Conservation (phyloP, 2,329 filamentous ascomycete species). For the Endothia cerciana region DNA sequence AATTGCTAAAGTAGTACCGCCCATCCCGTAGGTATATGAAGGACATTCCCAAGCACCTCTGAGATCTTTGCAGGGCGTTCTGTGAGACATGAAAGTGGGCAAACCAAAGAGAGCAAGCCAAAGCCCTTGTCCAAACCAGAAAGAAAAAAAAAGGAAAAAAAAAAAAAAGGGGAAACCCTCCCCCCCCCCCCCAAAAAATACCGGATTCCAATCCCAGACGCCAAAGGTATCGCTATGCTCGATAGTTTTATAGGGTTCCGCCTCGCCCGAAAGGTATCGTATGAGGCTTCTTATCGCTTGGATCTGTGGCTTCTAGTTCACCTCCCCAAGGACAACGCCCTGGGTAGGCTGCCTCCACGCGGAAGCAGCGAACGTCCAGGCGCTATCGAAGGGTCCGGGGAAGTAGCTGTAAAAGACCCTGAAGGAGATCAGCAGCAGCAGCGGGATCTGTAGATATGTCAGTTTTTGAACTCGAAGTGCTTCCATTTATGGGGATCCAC, state of each 20-base stretch:
- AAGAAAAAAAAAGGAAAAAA: slow-evolving; percentile 10
- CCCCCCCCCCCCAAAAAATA: no score
- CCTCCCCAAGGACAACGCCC: slow-evolving; percentile 24
- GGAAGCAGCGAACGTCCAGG: slow-evolving; percentile 14
- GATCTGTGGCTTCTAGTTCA: neutral
- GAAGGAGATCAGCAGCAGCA: slow-evolving; percentile 25
- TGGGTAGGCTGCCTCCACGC: slow-evolving; percentile 7
- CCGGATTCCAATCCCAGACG: neutral
- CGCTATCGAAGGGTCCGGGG: slow-evolving; percentile 17
- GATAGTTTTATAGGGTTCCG: neutral
- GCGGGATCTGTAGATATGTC: slow-evolving; percentile 19
- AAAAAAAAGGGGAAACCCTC: no score
- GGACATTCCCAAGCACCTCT: no score
- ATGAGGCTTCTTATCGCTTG: no score
- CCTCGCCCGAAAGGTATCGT: neutral
- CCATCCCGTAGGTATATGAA: no score
- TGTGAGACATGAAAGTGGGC: no score
- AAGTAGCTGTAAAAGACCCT: slow-evolving; percentile 27
- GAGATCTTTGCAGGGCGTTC: no score
- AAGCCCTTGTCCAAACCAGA: no score
- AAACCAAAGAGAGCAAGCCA: no score
- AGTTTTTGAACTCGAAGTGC: neutral
- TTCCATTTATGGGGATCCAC: slow-evolving; percentile 31
- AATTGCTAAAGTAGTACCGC: no score
- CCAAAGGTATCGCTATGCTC: neutral